Evolutionary conservation across 352 stramenopile species (phyloP).

Genomic region (Globisporangium mamillatum): DNA sequence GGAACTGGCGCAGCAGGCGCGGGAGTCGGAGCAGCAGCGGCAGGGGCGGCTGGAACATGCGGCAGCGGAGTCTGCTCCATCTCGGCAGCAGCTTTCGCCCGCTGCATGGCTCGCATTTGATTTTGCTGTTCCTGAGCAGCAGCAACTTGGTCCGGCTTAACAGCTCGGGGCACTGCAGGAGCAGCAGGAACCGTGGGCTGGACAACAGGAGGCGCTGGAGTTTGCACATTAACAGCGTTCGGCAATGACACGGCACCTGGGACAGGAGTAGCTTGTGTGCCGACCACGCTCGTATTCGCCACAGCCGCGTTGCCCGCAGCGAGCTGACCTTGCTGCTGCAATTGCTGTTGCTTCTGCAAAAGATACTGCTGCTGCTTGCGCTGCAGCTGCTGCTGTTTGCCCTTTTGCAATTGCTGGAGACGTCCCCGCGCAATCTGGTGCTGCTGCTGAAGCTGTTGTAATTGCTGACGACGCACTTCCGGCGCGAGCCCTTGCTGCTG

Average conservation of each 20-base stretch:
- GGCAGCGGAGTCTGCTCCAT: conserved; percentile 41
- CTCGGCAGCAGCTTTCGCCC: conserved; percentile 52
- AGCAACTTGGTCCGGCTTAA: conserved; percentile 58
- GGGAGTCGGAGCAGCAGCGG: conserved; percentile 13
- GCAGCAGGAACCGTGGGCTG: conserved; percentile 24
- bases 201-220: conserved; percentile 12
- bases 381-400: conserved; percentile 79
- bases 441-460: conserved; percentile 77
- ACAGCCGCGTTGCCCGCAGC: conserved; percentile 20
- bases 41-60: conserved; percentile 19
- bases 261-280: conserved; percentile 28
- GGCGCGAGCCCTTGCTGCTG: conserved; percentile 58
- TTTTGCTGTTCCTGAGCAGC: conserved; percentile 63
- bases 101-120: conserved; percentile 57
- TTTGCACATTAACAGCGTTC: conserved; percentile 40
- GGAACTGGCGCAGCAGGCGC: conserved; percentile 6
- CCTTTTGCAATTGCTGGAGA: conserved; percentile 73
- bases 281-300: conserved; percentile 32
- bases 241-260: conserved; percentile 30
- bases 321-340: conserved; percentile 47
- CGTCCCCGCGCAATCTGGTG: conserved; percentile 63
- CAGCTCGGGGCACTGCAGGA: conserved; percentile 25
- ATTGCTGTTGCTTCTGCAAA: conserved; percentile 72
- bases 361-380: conserved; percentile 81
- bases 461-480: conserved; percentile 60